Percentiles rank a stretch among this genome's conserved stretches.
Conservation (phyloP, 305 asterid species). For the Lippia alba region DNA sequence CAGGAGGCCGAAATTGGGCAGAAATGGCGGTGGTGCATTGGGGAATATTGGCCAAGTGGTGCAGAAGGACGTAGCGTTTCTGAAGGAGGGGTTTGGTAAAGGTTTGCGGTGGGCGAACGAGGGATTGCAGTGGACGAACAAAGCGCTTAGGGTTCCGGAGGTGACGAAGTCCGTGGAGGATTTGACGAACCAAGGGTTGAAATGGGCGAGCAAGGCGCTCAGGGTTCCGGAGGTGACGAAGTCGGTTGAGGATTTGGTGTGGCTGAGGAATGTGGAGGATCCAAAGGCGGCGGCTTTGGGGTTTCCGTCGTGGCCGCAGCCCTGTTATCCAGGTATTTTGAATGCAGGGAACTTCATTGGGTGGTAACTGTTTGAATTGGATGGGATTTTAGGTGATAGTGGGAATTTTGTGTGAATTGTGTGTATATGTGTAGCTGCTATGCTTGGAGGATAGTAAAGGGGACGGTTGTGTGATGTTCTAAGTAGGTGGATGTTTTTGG, state of each 20-base stretch:
- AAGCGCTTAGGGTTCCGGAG: constrained; percentile 60
- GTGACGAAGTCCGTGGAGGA: constrained; percentile 70
- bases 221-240: constrained; percentile 62
- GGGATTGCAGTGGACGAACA: constrained; percentile 71
- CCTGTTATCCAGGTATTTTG: constrained; percentile 73
- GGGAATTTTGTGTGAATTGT: background rate
- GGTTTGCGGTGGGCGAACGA: constrained; percentile 78
- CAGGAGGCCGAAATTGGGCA: constrained; percentile 37
- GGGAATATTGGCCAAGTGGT: constrained; percentile 63
- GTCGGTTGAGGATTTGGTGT: constrained; percentile 70
- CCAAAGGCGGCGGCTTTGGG: constrained; percentile 41
- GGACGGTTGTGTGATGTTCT: background rate
- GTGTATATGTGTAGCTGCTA: constrained; percentile 7
- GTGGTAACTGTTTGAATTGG: constrained; percentile 6
- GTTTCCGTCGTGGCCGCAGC: constrained; percentile 79
- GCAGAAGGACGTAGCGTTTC: constrained; percentile 59
- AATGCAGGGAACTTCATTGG: background rate
- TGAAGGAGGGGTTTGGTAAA: constrained; percentile 57
- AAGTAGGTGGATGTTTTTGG: constrained; percentile 8
- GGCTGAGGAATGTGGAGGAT: constrained; percentile 84
- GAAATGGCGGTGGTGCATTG: constrained; percentile 47
- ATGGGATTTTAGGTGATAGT: background rate
- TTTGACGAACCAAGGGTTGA: constrained; percentile 36
- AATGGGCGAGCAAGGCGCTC: constrained; percentile 72
- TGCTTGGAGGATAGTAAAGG: constrained; percentile 5